Conservation (phyloP, 495 filamentous ascomycete genomes). For the Hypoxylon fragiforme region DNA sequence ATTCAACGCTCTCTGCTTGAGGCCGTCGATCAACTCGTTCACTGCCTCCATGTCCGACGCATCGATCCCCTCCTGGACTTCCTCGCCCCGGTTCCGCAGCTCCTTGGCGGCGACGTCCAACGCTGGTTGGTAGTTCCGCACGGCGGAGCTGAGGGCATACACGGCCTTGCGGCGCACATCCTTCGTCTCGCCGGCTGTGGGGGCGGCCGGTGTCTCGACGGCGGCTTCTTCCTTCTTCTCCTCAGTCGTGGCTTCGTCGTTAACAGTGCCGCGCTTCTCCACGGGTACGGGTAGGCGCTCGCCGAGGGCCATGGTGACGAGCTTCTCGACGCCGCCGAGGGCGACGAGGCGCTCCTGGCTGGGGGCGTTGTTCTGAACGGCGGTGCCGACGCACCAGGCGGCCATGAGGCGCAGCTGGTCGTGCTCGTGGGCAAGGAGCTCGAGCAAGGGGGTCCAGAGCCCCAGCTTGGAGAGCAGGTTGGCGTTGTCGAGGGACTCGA, state of each 20-base stretch:
- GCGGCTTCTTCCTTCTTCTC: too few species aligned
- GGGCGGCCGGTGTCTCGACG: background rate
- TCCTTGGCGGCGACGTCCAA: constrained; percentile 64
- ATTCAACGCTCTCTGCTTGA: constrained; percentile 57
- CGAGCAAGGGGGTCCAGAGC: constrained; percentile 79
- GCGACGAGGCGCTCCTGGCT: constrained; percentile 76
- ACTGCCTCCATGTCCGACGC: constrained; percentile 83
- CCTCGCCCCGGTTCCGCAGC: constrained; percentile 55
- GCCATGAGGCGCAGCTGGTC: constrained; percentile 75
- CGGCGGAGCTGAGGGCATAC: constrained; percentile 78
- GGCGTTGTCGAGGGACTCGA: constrained; percentile 92
- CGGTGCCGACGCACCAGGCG: constrained; percentile 90
- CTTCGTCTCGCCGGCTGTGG: constrained; percentile 55
- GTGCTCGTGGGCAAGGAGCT: constrained; percentile 67
- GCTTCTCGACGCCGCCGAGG: constrained; percentile 67
- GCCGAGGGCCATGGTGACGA: constrained; percentile 64
- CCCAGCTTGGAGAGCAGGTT: constrained; percentile 80
- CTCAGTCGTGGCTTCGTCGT: constrained; percentile 1
- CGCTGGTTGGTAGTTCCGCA: constrained; percentile 84
- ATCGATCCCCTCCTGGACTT: constrained; percentile 57
- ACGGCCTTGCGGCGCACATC: constrained; percentile 81
- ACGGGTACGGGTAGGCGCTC: constrained; percentile 35
- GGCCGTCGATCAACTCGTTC: constrained; percentile 68
- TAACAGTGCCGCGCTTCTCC: constrained; percentile 18
- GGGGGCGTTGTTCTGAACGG: constrained; percentile 92